Evolutionary conservation across 768 basidiomycete species (phyloP), one percentile per base, ranked within the genome.

Genomic region (Suillus hirtellus): DNA sequence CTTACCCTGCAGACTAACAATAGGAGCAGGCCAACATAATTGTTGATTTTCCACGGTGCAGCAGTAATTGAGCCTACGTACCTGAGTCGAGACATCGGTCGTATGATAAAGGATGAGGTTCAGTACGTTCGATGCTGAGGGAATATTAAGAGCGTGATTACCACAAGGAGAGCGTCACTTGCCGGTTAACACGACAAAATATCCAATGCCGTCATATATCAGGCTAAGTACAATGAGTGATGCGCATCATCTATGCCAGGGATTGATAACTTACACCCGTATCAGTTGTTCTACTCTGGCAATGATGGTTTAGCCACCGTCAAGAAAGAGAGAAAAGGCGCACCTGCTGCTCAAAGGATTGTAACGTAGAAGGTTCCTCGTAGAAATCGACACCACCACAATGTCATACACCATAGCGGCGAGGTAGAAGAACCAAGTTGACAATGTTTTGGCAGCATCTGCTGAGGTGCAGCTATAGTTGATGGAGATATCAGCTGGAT

Each of bases 331-430:
- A 17, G 47, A 24, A 27, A 15, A 15, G 7, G 24, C 24, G 14
- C 14, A 50, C 49, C 49, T 50, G 24, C 7, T 27, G 15, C 49
- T 50, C 24, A 50, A 3, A 9, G 49, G 49, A 9, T 27, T 27
- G 15, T 50, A 50, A 15, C 14, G 24, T 24, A 50, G 24, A 15
- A 50, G 49, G 8, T 17, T 3, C 24, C 3, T 27, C 15, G 49
- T 50, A 35, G 53, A 54, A 21, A 35, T 14, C 21, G 72, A 71
- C 9, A 85, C 78, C 2, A 82, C 81, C 12, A 81, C 70, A 5
- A 83, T 70, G 67, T 90, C 89, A 70, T 85, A 90, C 12, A 78
- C 56, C 63, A 89, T 87, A 9, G 84, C 79, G 24, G 84, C 69
- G 2, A 83, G 76, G 67, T 89, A 89, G 75, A 83, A 87, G 6